A percentile compares a stretch with the other conserved stretches of the same genome.
Evolutionary conservation across 1,284 basidiomycete species (phyloP).

Genomic region (Moesziomyces sp.): DNA sequence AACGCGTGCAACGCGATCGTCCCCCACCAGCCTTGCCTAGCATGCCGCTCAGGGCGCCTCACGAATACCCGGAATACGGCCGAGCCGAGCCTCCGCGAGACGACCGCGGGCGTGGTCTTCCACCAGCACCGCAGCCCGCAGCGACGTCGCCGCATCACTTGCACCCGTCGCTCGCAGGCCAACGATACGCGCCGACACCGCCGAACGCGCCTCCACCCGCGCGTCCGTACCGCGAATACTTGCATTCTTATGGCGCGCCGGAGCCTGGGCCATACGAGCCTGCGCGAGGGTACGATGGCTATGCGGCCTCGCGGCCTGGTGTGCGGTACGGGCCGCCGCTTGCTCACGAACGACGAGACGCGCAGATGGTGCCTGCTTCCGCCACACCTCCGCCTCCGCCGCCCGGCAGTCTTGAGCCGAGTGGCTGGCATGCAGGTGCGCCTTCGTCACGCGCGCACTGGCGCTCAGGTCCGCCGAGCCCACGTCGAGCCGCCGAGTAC

Average conservation of each 20-base stretch:
- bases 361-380: background rate
- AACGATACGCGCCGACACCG: conserved; percentile 3
- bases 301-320: conserved; percentile 3
- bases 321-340: conserved; percentile 10
- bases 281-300: conserved; percentile 13
- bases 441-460: conserved; percentile 16
- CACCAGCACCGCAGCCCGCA: conserved; percentile 9
- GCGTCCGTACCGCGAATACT: conserved; percentile 8
- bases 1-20: conserved; percentile 12
- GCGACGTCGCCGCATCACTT: conserved; percentile 8
- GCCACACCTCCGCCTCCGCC: conserved; percentile 5
- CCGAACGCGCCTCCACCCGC: conserved; percentile 6
- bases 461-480: conserved; percentile 22
- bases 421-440: background rate
- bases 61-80: conserved; percentile 16
- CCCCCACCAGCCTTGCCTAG: conserved; percentile 4
- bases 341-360: conserved; percentile 17
- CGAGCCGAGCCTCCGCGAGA: conserved; percentile 14
- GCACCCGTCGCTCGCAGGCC: conserved; percentile 2
- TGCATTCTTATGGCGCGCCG: conserved; percentile 11
- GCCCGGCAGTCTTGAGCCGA: conserved; percentile 5
- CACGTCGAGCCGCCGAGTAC: conserved; percentile 10
- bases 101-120: conserved; percentile 13
- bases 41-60: conserved; percentile 4
- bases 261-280: conserved; percentile 4